Conservation (phyloP, 2,329 filamentous ascomycete species). For the Sporothrix inflata region DNA sequence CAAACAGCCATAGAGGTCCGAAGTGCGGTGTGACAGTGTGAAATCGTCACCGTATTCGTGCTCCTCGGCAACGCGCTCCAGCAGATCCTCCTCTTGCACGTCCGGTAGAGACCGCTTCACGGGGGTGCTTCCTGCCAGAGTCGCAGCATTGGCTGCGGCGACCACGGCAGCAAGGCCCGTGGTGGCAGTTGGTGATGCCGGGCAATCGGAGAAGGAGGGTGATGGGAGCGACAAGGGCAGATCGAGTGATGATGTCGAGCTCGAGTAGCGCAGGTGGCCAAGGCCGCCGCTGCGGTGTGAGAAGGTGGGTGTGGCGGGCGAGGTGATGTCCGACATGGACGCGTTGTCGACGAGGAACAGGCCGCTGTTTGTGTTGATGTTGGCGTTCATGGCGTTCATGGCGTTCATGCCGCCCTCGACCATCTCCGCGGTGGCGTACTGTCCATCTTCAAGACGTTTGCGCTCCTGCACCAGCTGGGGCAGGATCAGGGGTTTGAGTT, state of each 20-base stretch:
- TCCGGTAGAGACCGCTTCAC: constrained; percentile 74
- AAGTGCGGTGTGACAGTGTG: constrained; percentile 28
- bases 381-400: no score
- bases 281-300: constrained; percentile 53
- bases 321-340: constrained; percentile 66
- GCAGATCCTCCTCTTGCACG: constrained; percentile 83
- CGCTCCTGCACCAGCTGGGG: constrained; percentile 58
- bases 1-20: constrained; percentile 66
- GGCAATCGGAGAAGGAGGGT: constrained; percentile 49
- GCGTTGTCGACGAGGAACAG: constrained; percentile 55
- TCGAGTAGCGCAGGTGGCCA: constrained; percentile 61
- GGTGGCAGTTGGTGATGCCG: constrained; percentile 55
- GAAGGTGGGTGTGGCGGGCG: constrained; percentile 73
- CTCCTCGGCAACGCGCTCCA: constrained; percentile 61
- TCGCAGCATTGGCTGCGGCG: constrained; percentile 52
- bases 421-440: constrained; percentile 39
- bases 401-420: constrained; percentile 34
- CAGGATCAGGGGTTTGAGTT: constrained; percentile 57
- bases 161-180: constrained; percentile 53
- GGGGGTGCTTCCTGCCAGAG: constrained; percentile 50
- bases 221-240: constrained; percentile 49
- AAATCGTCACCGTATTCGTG: constrained; percentile 4
- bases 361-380: constrained; percentile 37
- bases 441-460: constrained; percentile 18
- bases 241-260: constrained; percentile 78